Evolutionary conservation across 331 rosid genomes (phyloP).

Genomic region (Pyrus hybrid): DNA sequence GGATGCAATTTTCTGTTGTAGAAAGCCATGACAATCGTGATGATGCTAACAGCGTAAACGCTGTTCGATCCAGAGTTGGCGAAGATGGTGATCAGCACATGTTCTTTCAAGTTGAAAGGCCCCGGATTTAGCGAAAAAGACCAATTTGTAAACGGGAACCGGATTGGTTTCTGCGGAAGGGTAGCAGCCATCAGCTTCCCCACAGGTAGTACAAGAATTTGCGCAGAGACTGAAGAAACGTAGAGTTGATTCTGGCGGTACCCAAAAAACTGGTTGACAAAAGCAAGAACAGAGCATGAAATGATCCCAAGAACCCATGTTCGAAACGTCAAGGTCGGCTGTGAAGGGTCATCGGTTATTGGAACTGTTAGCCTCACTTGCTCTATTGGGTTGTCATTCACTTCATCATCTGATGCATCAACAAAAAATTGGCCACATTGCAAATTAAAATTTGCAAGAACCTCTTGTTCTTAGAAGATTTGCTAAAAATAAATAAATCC

Average conservation of each 20-base stretch:
- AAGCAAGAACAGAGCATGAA: conserved; percentile 56
- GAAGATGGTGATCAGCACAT: conserved; percentile 71
- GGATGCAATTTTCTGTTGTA: conserved; percentile 51
- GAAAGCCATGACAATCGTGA: conserved; percentile 76
- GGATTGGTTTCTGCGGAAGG: conserved; percentile 26
- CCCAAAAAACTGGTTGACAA: conserved; percentile 64
- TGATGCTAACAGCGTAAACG: conserved; percentile 62
- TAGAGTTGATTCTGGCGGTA: conserved; percentile 50
- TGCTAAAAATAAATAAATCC: neutral
- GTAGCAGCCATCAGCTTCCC: conserved; percentile 85
- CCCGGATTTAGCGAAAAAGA: conserved; percentile 70
- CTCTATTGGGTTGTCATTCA: conserved; percentile 65
- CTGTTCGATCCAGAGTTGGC: conserved; percentile 63
- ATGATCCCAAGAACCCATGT: conserved; percentile 70
- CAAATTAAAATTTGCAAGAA: neutral
- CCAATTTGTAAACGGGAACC: conserved; percentile 41
- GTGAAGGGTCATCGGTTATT: conserved; percentile 51
- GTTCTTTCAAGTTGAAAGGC: conserved; percentile 80
- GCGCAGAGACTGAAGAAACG: conserved; percentile 55
- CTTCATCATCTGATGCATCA: conserved; percentile 32
- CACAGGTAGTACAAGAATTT: conserved; percentile 57
- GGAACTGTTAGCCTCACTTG: conserved; percentile 77
- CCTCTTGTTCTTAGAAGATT: neutral
- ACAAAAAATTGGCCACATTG: neutral
- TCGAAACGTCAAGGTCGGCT: conserved; percentile 61